A percentile compares a stretch with the other conserved stretches of the same genome.
These are phyloP conservation scores for Neurospora sublineolata DNA, from an alignment of 495 filamentous ascomycete species.

Conservation along the genomic window DNA sequence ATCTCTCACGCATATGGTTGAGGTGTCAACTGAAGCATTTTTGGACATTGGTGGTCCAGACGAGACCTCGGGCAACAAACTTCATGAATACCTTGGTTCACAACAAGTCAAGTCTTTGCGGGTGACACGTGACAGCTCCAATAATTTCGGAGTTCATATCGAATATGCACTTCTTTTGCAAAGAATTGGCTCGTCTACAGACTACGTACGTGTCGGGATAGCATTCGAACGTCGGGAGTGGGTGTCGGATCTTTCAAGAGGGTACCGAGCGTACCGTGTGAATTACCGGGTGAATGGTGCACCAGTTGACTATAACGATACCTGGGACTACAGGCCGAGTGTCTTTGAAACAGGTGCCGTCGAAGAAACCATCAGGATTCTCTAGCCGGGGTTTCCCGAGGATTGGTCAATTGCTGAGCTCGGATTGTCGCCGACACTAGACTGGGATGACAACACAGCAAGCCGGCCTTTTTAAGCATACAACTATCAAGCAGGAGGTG, in stretches of 20 bases:
- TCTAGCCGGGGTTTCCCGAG: neutral
- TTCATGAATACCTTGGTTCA: neutral
- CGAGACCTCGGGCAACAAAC: neutral
- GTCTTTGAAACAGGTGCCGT: neutral
- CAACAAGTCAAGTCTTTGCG: neutral
- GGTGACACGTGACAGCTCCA: neutral
- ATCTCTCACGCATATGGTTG: neutral
- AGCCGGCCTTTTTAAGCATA: neutral
- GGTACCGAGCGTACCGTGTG: too few species aligned
- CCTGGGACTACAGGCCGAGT: neutral
- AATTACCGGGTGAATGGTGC: too few species aligned
- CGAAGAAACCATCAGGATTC: neutral
- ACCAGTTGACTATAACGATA: accelerated
- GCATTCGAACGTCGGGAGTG: accelerated
- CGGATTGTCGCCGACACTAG: neutral
- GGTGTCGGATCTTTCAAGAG: too few species aligned
- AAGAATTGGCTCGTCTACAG: neutral
- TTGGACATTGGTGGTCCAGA: too few species aligned
- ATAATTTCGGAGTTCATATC: neutral
- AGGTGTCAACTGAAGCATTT: accelerated
- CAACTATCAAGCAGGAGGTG: neutral
- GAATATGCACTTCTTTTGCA: neutral
- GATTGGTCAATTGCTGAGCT: neutral
- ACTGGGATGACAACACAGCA: neutral
- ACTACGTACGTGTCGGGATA: neutral